Evolutionary conservation across 1,284 basidiomycete species (phyloP), one percentile per base, ranked within the genome.

Genomic region (Sphaerobolus stellatus): DNA sequence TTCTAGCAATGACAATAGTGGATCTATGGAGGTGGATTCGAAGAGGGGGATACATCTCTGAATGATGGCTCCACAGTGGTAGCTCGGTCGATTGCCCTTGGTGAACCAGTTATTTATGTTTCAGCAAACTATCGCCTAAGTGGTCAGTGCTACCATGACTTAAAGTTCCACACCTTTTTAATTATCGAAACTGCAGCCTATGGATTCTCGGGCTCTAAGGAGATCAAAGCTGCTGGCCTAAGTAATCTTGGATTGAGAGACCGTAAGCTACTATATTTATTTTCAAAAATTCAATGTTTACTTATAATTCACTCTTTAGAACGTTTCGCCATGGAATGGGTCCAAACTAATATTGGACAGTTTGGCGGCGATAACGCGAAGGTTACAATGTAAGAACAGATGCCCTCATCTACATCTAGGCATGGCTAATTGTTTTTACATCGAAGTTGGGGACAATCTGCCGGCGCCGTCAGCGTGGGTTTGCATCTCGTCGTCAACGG

Each of bases 11-110:
- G 22, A 14, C 24, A 14, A 9, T 52, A 82, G 79, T 82, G 79
- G 78, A 77, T 83, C 34, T 80, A 71, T 53, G 81, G 80, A 61
- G 80, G 77, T 58, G 77, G 75, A 2, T 79, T 77, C 52, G 72
- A 75, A 60, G 44, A 70, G 11, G 77, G 77, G 2, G 64, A 69
- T 24, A 59, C 75, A 3, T 61, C 65, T 14, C 64, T 66, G 75
- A 76, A 49, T 59, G 72, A 58, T 11, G 30, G 22, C 16, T 41
- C 7, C 11, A 24, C 34, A 4, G 25, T 83, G 43, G 80, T 84
- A 2, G 62, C 72, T 28, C 73, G 75, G 13, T 82, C 81, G 2
- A 66, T 81, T 13, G 65, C 64, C 6, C 60, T 81, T n/a, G 71
- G 70, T 24, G 67, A 74, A 54, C 79, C 80, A 0, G 69, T 80